Percentiles rank a stretch among this genome's conserved stretches.
phyloP scores from a whole-genome alignment of 768 basidiomycete species.

The Xerocomus brunneocitrinus region DNA sequence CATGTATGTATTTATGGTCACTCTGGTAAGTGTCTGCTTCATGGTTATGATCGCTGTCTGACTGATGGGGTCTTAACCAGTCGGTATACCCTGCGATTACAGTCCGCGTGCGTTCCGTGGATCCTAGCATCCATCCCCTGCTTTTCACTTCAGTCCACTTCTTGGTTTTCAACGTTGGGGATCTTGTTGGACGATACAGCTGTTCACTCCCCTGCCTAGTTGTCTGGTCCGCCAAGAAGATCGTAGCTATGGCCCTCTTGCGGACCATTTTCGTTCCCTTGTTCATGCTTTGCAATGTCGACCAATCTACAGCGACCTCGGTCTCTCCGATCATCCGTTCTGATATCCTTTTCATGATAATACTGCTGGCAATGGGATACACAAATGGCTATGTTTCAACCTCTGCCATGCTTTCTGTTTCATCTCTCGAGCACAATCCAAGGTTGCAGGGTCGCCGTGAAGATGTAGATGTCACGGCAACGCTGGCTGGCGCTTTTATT shows the following conservation, averaged over 20 bases:
- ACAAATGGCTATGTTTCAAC: constrained; percentile 81
- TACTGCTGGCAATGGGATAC: constrained; percentile 69
- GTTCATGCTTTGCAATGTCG: constrained; percentile 86
- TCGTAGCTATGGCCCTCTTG: constrained; percentile 58
- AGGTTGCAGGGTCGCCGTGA: constrained; percentile 61
- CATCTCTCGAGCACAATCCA: constrained; percentile 78
- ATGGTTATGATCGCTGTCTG: not conserved
- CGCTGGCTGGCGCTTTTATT: constrained; percentile 72
- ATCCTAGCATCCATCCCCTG: constrained; percentile 66
- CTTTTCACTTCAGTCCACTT: constrained; percentile 79
- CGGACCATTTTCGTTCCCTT: constrained; percentile 82
- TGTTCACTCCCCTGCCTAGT: constrained; percentile 63
- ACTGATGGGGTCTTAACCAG: constrained; percentile 36
- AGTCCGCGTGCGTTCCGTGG: constrained; percentile 64
- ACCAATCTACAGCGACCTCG: constrained; percentile 36
- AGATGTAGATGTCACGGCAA: constrained; percentile 84
- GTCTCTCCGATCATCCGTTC: constrained; percentile 56
- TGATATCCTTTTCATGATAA: constrained; percentile 68
- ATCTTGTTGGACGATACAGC: constrained; percentile 63
- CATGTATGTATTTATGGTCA: constrained; percentile 71
- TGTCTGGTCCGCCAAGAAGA: constrained; percentile 62
- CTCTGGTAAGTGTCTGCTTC: constrained; percentile 53
- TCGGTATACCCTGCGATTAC: constrained; percentile 87
- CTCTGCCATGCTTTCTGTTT: constrained; percentile 75
- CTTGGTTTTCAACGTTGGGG: constrained; percentile 68